Conservation (phyloP, 1,139 yeast species). For the Geotrichum cucujoidarum region DNA sequence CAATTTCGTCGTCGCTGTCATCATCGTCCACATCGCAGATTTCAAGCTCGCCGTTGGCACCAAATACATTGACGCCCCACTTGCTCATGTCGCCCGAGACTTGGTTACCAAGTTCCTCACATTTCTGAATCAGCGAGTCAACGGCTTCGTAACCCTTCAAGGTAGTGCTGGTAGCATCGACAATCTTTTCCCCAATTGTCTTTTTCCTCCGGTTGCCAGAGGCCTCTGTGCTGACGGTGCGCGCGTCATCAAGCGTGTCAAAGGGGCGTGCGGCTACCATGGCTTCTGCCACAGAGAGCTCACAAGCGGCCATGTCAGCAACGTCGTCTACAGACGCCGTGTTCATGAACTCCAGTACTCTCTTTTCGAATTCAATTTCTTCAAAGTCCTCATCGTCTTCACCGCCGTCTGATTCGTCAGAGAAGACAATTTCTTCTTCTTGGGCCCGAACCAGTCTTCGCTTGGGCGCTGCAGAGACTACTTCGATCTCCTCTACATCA, state of each 20-base stretch:
- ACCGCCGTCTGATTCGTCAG: slow-evolving; percentile 24
- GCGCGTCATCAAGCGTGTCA: slow-evolving; percentile 50
- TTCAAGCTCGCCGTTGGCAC: slow-evolving; percentile 43
- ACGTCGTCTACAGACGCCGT: slow-evolving; percentile 70
- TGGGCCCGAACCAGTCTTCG: slow-evolving; percentile 22
- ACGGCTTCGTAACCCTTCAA: slow-evolving; percentile 90
- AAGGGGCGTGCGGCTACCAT: slow-evolving; percentile 68
- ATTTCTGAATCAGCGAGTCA: slow-evolving; percentile 77
- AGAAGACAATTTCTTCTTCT: slow-evolving; percentile 6
- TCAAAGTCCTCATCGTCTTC: slow-evolving; percentile 38
- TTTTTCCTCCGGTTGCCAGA: slow-evolving; percentile 42
- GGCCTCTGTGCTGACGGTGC: slow-evolving; percentile 42
- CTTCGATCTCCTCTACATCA: slow-evolving; percentile 6
- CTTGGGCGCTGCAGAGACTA: slow-evolving; percentile 22
- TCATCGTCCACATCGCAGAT: slow-evolving; percentile 35
- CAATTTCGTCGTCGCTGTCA: slow-evolving; percentile 15
- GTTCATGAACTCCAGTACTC: slow-evolving; percentile 73
- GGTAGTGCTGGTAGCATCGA: slow-evolving; percentile 64
- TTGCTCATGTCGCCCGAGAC: slow-evolving; percentile 67
- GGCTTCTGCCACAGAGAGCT: slow-evolving; percentile 59
- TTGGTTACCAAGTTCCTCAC: slow-evolving; percentile 69
- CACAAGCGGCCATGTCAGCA: slow-evolving; percentile 70
- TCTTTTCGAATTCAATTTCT: slow-evolving; percentile 52
- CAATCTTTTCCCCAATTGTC: slow-evolving; percentile 67
- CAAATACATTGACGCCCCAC: slow-evolving; percentile 81